Evolutionary conservation across 2,329 filamentous ascomycete species (phyloP).

Genomic region (Alternaria incomplexa): DNA sequence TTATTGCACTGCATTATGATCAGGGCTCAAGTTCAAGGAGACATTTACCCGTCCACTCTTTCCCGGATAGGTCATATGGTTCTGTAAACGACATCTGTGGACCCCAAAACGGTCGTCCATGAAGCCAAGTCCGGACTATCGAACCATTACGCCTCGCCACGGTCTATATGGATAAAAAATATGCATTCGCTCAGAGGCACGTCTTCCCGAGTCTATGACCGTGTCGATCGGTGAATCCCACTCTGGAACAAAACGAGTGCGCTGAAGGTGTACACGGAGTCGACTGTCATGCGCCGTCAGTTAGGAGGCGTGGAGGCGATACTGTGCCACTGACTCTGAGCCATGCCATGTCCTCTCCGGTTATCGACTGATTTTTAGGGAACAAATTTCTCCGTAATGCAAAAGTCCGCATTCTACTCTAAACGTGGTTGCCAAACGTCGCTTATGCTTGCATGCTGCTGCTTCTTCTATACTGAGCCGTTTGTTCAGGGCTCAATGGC

Average conservation of each 20-base stretch:
- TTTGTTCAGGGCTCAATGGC: not conserved
- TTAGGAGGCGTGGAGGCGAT: not conserved
- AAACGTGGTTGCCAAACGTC: not conserved
- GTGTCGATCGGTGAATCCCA: not conserved
- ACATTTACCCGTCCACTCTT: not conserved
- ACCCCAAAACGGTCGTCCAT: not conserved
- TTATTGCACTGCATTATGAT: slow-evolving; percentile 6
- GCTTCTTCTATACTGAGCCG: not conserved
- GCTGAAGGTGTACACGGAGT: not conserved
- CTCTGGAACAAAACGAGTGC: not conserved
- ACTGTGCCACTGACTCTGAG: not conserved
- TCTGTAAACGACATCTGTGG: not conserved
- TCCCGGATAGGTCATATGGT: not conserved
- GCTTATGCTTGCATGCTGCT: not conserved
- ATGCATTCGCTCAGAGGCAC: not conserved
- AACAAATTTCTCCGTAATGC: not conserved
- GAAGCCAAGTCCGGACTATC: not conserved
- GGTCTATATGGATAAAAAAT: not conserved
- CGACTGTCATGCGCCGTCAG: not conserved
- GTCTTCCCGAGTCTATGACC: not conserved
- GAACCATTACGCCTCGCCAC: not conserved
- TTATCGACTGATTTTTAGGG: not conserved
- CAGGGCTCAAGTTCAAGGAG: not conserved
- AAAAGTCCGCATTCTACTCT: not conserved
- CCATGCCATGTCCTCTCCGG: not conserved